Evolutionary conservation across 768 basidiomycete genomes (phyloP).

Genomic region (Pulveroboletus sp.): DNA sequence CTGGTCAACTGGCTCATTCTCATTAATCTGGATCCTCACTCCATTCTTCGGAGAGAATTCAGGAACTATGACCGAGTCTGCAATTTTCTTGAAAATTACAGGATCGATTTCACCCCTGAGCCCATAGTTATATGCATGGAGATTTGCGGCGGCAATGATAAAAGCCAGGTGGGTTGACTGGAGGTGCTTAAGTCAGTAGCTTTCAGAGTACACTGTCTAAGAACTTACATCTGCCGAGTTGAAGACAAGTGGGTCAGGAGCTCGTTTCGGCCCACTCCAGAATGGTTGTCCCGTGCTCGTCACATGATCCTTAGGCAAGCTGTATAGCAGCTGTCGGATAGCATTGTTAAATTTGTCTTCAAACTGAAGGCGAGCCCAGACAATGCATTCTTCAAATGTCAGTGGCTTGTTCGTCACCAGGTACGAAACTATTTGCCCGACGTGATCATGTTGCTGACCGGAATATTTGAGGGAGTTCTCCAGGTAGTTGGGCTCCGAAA

Average conservation of each 20-base stretch:
- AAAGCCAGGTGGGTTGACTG: slow-evolving; percentile 85
- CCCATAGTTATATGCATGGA: slow-evolving; percentile 98
- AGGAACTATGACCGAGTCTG: slow-evolving; percentile 79
- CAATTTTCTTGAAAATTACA: slow-evolving; percentile 74
- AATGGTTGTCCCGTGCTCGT: slow-evolving; percentile 93
- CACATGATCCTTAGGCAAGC: slow-evolving; percentile 89
- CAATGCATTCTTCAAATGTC: slow-evolving; percentile 94
- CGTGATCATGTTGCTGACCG: slow-evolving; percentile 85
- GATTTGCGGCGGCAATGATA: slow-evolving; percentile 89
- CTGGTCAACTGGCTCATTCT: slow-evolving; percentile 81
- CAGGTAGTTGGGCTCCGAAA: slow-evolving; percentile 93
- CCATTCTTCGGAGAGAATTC: slow-evolving; percentile 92
- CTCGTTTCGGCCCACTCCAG: slow-evolving; percentile 98
- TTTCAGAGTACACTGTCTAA: not conserved
- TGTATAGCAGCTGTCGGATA: slow-evolving; percentile 89
- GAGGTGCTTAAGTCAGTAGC: slow-evolving; percentile 8
- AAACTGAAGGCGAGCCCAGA: slow-evolving; percentile 94
- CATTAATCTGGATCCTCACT: slow-evolving; percentile 89
- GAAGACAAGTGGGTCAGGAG: slow-evolving; percentile 86
- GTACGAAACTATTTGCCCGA: slow-evolving; percentile 83
- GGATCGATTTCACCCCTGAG: slow-evolving; percentile 84
- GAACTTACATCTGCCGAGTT: slow-evolving; percentile 76
- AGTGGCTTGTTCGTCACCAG: slow-evolving; percentile 90
- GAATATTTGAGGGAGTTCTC: slow-evolving; percentile 88
- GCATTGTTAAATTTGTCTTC: slow-evolving; percentile 91